These are phyloP conservation scores for Xylariaceae sp. DNA, from an alignment of 2,329 filamentous ascomycete species.

Conservation along the genomic window DNA sequence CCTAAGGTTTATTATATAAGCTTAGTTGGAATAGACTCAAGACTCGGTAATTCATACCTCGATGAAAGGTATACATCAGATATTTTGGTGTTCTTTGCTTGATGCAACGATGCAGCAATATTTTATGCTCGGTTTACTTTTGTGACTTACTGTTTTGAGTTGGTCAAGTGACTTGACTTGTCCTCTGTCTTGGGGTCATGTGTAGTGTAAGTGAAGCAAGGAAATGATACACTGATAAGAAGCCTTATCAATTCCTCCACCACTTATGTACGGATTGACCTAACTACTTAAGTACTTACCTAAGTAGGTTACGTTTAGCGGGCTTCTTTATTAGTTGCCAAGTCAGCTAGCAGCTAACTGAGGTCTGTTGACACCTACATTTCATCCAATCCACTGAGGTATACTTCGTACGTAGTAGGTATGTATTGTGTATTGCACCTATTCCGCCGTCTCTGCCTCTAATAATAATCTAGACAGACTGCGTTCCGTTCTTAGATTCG, in stretches of 20 bases:
- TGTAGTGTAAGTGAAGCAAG: not conserved
- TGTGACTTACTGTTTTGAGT: not conserved
- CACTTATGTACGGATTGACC: not conserved
- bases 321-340: no score
- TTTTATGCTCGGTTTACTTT: not conserved
- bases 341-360: no score
- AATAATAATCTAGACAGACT: not conserved
- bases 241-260: not conserved
- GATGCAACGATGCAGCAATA: not conserved
- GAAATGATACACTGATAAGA: not conserved
- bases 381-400: no score
- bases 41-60: no score
- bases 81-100: not conserved
- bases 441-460: not conserved
- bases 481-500: not conserved
- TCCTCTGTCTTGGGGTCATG: not conserved
- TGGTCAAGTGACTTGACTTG: not conserved
- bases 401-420: no score
- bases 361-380: no score
- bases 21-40: no score
- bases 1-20: no score
- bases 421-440: no score
- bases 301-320: no score
- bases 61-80: no score
- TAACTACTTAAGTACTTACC: no score